Evolutionary conservation across 495 filamentous ascomycete species (phyloP).

Genomic region (Bathelium albidoporum): DNA sequence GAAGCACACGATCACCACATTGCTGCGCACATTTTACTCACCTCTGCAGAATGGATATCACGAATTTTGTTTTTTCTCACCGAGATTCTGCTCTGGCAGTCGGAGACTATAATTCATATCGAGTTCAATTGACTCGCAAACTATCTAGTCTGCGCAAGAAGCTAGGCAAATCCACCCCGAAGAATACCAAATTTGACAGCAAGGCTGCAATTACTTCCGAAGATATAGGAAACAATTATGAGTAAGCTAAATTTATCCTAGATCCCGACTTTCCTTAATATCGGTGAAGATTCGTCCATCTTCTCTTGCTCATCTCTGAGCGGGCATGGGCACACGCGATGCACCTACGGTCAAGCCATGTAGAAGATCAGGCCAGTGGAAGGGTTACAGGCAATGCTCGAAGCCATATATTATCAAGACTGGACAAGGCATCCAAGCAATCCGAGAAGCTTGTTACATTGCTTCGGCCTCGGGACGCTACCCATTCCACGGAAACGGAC

Average conservation of each 20-base stretch:
- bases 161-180: slow-evolving; percentile 69
- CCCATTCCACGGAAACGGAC: slow-evolving; percentile 58
- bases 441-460: slow-evolving; percentile 59
- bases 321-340: slow-evolving; percentile 95
- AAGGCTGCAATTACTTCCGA: slow-evolving; percentile 63
- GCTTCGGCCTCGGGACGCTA: slow-evolving; percentile 46
- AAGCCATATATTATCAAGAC: slow-evolving; percentile 75
- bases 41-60: slow-evolving; percentile 99
- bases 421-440: slow-evolving; percentile 64
- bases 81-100: slow-evolving; percentile 73
- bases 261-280: not conserved
- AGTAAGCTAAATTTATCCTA: slow-evolving; percentile 37
- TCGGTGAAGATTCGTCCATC: slow-evolving; percentile 55
- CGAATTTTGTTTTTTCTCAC: slow-evolving; percentile 63
- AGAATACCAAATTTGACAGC: slow-evolving; percentile 70
- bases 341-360: slow-evolving; percentile 78
- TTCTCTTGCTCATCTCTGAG: slow-evolving; percentile 76
- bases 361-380: slow-evolving; percentile 52
- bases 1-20: not conserved
- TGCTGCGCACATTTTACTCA: no score
- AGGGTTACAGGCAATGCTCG: slow-evolving; percentile 70
- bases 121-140: slow-evolving; percentile 65
- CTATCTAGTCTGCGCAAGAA: slow-evolving; percentile 76
- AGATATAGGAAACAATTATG: slow-evolving; percentile 64
- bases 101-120: slow-evolving; percentile 83